Percentiles rank a stretch among this genome's conserved stretches.
These are phyloP conservation scores for Bimuria novae-zelandiae DNA, from an alignment of 2,329 filamentous ascomycete genomes.

Conservation along the genomic window DNA sequence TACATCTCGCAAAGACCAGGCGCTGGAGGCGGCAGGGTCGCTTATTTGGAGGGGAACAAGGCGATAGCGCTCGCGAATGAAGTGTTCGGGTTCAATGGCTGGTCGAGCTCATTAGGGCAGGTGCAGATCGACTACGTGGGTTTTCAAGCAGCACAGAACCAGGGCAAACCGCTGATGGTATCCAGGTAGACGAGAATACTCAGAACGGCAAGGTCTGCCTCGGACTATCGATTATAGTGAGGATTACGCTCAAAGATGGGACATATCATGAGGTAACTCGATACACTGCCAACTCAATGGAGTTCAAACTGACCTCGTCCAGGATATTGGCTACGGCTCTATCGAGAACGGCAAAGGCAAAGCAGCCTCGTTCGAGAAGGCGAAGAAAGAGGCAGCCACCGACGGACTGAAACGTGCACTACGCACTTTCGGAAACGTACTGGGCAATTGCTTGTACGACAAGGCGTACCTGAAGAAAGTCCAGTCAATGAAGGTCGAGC, in stretches of 20 bases:
- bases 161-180: slow-evolving; percentile 17
- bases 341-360: slow-evolving; percentile 97
- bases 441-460: slow-evolving; percentile 99
- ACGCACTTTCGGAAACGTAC: slow-evolving; percentile 90
- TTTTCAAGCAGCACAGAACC: slow-evolving; percentile 6
- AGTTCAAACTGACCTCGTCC: slow-evolving; percentile 6
- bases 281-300: background rate
- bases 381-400: slow-evolving; percentile 97
- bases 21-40: slow-evolving; percentile 81
- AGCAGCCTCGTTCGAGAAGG: slow-evolving; percentile 94
- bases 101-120: slow-evolving; percentile 94
- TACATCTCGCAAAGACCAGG: slow-evolving; percentile 89
- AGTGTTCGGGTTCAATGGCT: slow-evolving; percentile 96
- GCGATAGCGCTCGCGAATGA: slow-evolving; percentile 94
- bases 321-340: slow-evolving; percentile 93
- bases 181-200: slow-evolving; percentile 75
- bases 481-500: slow-evolving; percentile 82
- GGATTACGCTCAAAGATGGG: slow-evolving; percentile 87
- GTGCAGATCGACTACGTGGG: slow-evolving; percentile 88
- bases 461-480: slow-evolving; percentile 90
- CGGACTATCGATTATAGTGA: slow-evolving; percentile 86
- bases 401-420: slow-evolving; percentile 89
- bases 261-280: slow-evolving; percentile 79
- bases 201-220: slow-evolving; percentile 79
- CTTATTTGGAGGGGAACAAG: slow-evolving; percentile 96